These are phyloP conservation scores for Apiospora malaysiana DNA, from an alignment of 2,329 filamentous ascomycete genomes.

Conservation along the genomic window DNA sequence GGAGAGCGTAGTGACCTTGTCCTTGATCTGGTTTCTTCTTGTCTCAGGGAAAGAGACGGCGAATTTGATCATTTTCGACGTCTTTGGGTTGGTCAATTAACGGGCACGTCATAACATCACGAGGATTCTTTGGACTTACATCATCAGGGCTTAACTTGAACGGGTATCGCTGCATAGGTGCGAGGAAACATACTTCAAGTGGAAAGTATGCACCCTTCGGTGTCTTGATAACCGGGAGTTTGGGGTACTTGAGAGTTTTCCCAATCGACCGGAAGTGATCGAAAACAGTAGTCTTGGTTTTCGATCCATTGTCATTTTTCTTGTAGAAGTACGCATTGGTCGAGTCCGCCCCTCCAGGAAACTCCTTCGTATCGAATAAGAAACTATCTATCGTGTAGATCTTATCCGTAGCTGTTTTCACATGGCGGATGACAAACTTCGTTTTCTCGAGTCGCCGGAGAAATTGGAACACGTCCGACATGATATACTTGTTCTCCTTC, in stretches of 20 bases:
- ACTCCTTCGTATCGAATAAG: no score
- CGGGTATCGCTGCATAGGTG: constrained; percentile 63
- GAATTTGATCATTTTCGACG: constrained; percentile 88
- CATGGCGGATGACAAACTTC: no score
- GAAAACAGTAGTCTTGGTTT: constrained; percentile 50
- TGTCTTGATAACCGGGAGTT: constrained; percentile 64
- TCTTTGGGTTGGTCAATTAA: constrained; percentile 59
- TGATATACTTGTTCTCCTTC: no score
- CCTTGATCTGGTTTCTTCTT: constrained; percentile 72
- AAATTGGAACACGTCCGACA: no score
- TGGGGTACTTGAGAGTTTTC: constrained; percentile 56
- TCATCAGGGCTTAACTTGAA: constrained; percentile 62
- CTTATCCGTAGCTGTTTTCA: no score
- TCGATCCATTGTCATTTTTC: constrained; percentile 34
- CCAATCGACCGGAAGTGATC: constrained; percentile 60
- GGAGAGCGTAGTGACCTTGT: constrained; percentile 72
- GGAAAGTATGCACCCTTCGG: constrained; percentile 61
- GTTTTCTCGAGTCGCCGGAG: no score
- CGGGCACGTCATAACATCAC: no score
- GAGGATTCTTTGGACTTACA: not conserved
- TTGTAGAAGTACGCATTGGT: constrained; percentile 54
- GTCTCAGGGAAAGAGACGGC: constrained; percentile 76
- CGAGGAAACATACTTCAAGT: constrained; percentile 63
- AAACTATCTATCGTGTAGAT: no score
- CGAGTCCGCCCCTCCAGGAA: constrained; percentile 34